Percentiles rank a stretch among this genome's conserved stretches.
phyloP scores from a whole-genome alignment of 495 filamentous ascomycete species.

The Elaphomyces granulatus region DNA sequence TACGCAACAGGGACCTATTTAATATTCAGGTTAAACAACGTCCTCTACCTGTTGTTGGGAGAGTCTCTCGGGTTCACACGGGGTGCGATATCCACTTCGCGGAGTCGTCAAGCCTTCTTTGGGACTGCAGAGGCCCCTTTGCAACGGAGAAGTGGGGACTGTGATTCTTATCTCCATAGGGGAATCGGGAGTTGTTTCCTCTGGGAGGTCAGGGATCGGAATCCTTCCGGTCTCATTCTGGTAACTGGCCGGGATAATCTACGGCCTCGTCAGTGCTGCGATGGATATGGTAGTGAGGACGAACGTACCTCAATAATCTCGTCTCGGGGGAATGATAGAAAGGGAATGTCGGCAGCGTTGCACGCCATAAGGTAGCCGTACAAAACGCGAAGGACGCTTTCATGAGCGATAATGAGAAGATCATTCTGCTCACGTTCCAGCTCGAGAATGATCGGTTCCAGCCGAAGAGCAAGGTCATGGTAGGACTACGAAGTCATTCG shows the following conservation, averaged over 20 bases:
- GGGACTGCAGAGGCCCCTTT: constrained; percentile 33
- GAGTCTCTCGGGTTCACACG: constrained; percentile 33
- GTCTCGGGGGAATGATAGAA: constrained; percentile 83
- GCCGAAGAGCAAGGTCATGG: constrained; percentile 89
- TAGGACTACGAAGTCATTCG: constrained; percentile 53
- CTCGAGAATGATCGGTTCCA: constrained; percentile 98
- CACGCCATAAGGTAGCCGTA: constrained; percentile 99
- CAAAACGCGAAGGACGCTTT: constrained; percentile 87
- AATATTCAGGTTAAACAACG: constrained; percentile 21
- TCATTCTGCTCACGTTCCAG: constrained; percentile 95
- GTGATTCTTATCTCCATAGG: constrained; percentile 78
- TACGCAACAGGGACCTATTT: too few species aligned
- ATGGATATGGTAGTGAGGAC: constrained; percentile 1
- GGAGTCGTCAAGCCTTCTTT: constrained; percentile 29
- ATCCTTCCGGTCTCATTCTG: constrained; percentile 90
- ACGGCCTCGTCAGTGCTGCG: constrained; percentile 9
- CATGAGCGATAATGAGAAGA: constrained; percentile 92
- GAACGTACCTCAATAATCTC: constrained; percentile 77
- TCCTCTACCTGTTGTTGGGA: constrained; percentile 37
- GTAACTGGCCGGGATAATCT: constrained; percentile 94
- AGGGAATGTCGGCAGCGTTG: constrained; percentile 89
- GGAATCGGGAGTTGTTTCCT: constrained; percentile 51
- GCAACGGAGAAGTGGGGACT: constrained; percentile 43
- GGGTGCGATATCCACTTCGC: constrained; percentile 25
- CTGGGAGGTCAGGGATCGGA: constrained; percentile 50